Base-by-base conservation (phyloP, 352 stramenopile genomes). In the Ophiocytium majus region DNA sequence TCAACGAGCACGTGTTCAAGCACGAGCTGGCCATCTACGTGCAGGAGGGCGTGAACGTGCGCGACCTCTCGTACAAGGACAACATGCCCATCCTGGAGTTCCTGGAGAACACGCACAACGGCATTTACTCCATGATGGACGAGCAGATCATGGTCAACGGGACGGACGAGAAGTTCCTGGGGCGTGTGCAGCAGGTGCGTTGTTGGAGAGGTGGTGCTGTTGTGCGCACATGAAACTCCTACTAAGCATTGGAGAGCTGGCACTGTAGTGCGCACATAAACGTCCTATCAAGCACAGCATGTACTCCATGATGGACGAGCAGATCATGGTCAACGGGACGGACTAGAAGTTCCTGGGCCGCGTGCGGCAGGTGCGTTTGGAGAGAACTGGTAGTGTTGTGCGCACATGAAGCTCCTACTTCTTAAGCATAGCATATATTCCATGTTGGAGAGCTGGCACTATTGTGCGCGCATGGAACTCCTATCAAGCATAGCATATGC, bases 1-100 rank as follows among this genome's bases (percentile, higher is more conserved):
- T 96, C 82, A 95, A 95, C 90, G 92, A 95, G 76, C 94, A 95
- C 79, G 94, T 96, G 79, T 95, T 96, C 86, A 91, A 90, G 80
- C 84, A 89, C 9, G 90, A 92, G 83, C 85, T 87, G 49, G 85
- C 85, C 74, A 86, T 90, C 71, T 92, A 92, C 89, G 82, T 83
- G 28, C 76, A 57, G 19, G 90, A 92, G 88, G 90, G 89, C 35
- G 89, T 92, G 37, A 82, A 83, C 17, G 86, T 90, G 64, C 89
- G 88, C 75, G 90, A 92, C 37, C 89, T 94, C 31, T 90, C 90
- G n/a, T 93, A 91, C 82, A 85, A 92, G 86, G 91, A 92, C n/a
- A 92, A 97, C 85, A 93, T 93, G 32, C 86, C 86, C 64, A 89
- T 94, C 71, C 92, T 97, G 28, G 95, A 97, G 82, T 89, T 98